Percentiles rank a stretch among this genome's conserved stretches.
Conservation (phyloP, 163 green algal genomes). For the Chlorella variabilis region DNA sequence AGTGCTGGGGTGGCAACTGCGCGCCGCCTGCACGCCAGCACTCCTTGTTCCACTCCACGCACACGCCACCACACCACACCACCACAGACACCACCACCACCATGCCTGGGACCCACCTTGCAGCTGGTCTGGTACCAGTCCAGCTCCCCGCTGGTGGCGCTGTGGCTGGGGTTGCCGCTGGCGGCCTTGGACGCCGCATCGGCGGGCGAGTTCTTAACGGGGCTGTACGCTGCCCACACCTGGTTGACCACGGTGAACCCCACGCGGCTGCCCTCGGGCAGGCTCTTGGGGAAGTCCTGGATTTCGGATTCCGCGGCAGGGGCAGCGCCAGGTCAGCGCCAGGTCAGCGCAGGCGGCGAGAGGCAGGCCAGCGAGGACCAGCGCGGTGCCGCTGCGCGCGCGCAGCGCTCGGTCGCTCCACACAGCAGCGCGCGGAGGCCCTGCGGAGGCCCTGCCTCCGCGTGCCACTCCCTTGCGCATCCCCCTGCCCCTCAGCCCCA, state of each 20-base stretch:
- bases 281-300: constrained; percentile 85
- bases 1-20: too few relatives aligned
- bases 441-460: too few relatives aligned
- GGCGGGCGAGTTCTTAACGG: constrained; percentile 95
- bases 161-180: constrained; percentile 88
- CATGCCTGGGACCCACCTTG: constrained; percentile 1
- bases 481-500: too few relatives aligned
- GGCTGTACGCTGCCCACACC: constrained; percentile 95
- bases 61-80: background rate
- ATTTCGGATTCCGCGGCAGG: background rate
- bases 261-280: constrained; percentile 74
- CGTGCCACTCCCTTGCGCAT: too few relatives aligned
- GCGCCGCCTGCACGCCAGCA: background rate
- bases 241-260: constrained; percentile 96
- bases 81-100: background rate
- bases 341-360: background rate
- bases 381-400: too few relatives aligned
- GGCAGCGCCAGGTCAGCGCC: background rate
- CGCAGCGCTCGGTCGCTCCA: too few relatives aligned
- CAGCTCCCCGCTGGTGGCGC: constrained; percentile 81
- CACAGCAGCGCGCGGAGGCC: too few relatives aligned
- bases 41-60: background rate
- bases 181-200: constrained; percentile 88
- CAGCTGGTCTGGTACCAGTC: constrained; percentile 76
- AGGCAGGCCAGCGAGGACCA: background rate